phyloP scores from a whole-genome alignment of 345 rosid genomes.

The Ailanthus altissimus region DNA sequence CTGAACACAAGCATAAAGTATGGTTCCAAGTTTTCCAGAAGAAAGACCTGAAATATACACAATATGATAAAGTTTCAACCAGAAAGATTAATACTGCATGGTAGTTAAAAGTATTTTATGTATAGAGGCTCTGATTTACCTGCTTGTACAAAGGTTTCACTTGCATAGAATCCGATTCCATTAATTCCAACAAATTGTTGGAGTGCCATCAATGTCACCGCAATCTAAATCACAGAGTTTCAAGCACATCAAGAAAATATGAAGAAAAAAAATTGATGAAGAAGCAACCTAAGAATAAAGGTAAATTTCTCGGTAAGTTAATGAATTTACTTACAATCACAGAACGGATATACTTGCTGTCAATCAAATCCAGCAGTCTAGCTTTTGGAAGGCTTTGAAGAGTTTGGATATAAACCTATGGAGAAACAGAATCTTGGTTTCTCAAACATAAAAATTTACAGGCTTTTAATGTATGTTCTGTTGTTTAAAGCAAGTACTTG shows the following conservation, averaged over 20 bases:
- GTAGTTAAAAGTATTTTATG: neutral
- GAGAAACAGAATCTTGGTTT: conserved; percentile 14
- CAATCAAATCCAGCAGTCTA: conserved; percentile 56
- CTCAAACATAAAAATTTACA: conserved; percentile 11
- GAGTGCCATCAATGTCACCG: conserved; percentile 79
- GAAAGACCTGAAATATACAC: conserved; percentile 61
- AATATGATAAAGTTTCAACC: neutral
- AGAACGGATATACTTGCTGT: conserved; percentile 59
- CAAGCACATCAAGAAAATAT: neutral
- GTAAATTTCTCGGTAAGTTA: neutral
- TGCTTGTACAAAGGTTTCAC: conserved; percentile 80
- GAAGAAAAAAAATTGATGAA: neutral
- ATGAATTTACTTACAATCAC: conserved; percentile 54
- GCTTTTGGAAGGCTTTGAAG: conserved; percentile 70
- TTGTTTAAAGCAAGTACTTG: conserved; percentile 38
- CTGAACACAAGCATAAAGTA: conserved; percentile 84
- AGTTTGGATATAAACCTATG: conserved; percentile 50
- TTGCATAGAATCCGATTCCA: conserved; percentile 81
- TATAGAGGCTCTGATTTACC: conserved; percentile 42
- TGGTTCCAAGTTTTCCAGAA: conserved; percentile 69
- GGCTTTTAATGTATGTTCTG: conserved; percentile 5
- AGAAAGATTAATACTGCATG: neutral
- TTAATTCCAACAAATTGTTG: conserved; percentile 89
- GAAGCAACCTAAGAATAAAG: neutral
- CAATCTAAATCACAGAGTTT: conserved; percentile 51